Evolutionary conservation across 352 stramenopile species (phyloP).

Genomic region (Phytopythium helicoides): DNA sequence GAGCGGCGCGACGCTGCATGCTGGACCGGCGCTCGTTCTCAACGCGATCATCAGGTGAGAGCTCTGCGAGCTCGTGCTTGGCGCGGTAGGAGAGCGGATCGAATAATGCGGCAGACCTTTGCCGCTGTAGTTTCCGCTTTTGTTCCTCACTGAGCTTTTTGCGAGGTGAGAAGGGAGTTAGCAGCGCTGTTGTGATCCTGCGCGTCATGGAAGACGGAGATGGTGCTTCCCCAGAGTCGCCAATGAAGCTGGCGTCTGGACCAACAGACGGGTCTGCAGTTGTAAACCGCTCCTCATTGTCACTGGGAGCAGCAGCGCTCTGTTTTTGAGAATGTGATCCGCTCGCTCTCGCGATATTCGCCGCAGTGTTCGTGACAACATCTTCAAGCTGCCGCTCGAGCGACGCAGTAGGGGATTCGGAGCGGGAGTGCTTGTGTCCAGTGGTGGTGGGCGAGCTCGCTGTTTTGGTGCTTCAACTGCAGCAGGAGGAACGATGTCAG

Average conservation of each 20-base stretch:
- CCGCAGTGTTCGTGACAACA: neutral
- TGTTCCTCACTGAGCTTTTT: slow-evolving; percentile 1
- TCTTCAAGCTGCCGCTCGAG: neutral
- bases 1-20: slow-evolving; percentile 51
- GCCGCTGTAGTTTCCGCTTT: slow-evolving; percentile 4
- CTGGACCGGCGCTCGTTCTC: slow-evolving; percentile 61
- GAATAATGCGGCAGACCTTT: slow-evolving; percentile 44
- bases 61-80: slow-evolving; percentile 46
- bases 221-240: too few relatives aligned
- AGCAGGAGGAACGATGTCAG: neutral
- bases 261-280: neutral
- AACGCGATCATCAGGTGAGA: slow-evolving; percentile 50
- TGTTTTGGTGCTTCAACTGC: neutral
- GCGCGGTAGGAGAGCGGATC: slow-evolving; percentile 55
- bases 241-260: neutral
- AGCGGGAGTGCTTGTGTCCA: neutral
- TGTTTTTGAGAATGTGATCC: neutral
- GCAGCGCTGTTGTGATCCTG: slow-evolving; percentile 4
- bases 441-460: neutral
- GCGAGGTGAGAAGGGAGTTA: neutral
- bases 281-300: neutral
- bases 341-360: neutral
- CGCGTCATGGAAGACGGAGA: neutral
- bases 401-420: neutral
- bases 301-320: neutral